Percentiles rank a stretch among this genome's conserved stretches.
phyloP scores from a whole-genome alignment of 2,329 filamentous ascomycete genomes.

The Talaromyces sp. region DNA sequence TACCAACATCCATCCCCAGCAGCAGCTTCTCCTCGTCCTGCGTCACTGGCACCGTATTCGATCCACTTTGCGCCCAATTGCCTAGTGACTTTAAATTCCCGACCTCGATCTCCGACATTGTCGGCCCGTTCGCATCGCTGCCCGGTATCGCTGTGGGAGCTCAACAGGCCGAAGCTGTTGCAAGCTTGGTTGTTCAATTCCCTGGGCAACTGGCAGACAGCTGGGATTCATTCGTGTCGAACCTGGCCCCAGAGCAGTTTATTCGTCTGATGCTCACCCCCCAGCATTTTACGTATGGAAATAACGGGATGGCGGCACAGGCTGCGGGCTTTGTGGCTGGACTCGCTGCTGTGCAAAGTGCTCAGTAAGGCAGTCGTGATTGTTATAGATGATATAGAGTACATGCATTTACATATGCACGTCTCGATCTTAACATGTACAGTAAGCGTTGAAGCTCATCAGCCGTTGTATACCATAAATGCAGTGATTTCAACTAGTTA shows the following conservation, averaged over 20 bases:
- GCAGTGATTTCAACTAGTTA: too few relatives aligned
- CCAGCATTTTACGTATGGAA: background rate
- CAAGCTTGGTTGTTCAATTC: background rate
- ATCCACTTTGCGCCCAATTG: background rate
- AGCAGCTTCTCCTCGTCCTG: background rate
- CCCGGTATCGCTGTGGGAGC: background rate
- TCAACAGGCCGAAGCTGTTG: background rate
- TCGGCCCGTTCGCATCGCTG: background rate
- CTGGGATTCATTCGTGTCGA: background rate
- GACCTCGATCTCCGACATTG: background rate
- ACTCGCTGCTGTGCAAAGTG: background rate
- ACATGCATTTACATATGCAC: background rate
- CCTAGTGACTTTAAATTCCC: background rate
- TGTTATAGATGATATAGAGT: background rate
- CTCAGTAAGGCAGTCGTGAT: background rate
- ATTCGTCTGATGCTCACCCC: background rate
- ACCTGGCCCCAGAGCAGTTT: background rate
- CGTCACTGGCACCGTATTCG: constrained; percentile 1
- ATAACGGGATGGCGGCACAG: background rate
- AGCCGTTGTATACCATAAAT: too few relatives aligned
- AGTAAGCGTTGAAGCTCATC: background rate
- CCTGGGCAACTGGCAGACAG: background rate
- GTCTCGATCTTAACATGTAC: background rate
- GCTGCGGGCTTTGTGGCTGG: background rate
- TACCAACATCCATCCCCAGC: background rate